Percentiles rank a stretch among this genome's conserved stretches.
phyloP scores from a whole-genome alignment of 108 stramenopile genomes.

The Pseudonitzschia multistriata region DNA sequence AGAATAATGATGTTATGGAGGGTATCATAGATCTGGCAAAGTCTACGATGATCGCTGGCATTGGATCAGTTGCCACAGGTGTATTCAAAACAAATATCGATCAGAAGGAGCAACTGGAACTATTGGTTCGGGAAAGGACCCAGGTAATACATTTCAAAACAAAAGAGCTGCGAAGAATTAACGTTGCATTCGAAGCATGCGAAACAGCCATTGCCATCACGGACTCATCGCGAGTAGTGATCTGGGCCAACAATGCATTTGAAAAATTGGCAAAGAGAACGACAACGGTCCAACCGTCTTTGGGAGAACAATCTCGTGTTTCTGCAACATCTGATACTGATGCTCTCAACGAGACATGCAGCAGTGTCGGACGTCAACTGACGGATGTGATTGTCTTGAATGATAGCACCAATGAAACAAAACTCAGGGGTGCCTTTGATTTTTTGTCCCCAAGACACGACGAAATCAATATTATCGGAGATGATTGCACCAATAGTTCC shows the following conservation, averaged over 20 bases:
- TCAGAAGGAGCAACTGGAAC: constrained; percentile 18
- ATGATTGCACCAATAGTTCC: neutral
- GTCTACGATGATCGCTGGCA: constrained; percentile 13
- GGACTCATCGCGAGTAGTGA: neutral
- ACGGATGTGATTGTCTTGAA: neutral
- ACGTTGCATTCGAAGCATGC: constrained; percentile 8
- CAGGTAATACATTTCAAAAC: constrained; percentile 5
- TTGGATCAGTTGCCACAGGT: constrained; percentile 14
- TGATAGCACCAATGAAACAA: neutral
- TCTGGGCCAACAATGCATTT: constrained; percentile 15
- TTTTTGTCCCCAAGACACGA: neutral
- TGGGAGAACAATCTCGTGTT: neutral
- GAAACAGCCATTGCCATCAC: constrained; percentile 28
- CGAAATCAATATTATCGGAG: neutral
- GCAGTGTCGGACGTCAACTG: neutral
- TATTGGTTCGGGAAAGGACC: constrained; percentile 9
- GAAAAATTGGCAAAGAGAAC: constrained; percentile 3
- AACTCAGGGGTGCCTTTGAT: constrained; percentile 3
- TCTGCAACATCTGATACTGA: neutral
- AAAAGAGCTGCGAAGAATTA: constrained; percentile 8
- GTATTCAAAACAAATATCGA: constrained; percentile 19
- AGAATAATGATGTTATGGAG: neutral
- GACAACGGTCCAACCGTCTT: neutral
- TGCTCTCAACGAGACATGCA: neutral
- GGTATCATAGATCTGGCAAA: neutral